Evolutionary conservation across 1,284 basidiomycete genomes (phyloP).

Genomic region (Cystobasidium sp.): DNA sequence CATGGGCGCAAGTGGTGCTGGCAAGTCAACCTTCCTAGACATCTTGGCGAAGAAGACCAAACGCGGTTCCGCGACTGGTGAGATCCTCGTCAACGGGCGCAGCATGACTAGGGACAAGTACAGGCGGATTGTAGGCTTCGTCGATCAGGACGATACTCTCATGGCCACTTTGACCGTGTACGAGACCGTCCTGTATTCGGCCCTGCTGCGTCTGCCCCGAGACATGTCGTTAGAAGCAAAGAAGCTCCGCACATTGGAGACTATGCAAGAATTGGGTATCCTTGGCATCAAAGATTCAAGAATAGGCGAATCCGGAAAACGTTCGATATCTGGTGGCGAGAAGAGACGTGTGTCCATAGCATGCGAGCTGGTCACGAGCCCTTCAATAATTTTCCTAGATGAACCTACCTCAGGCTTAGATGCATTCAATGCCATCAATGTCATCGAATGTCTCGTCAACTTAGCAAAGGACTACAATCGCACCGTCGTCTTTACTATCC

Average conservation of each 20-base stretch:
- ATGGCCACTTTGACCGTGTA: slow-evolving; percentile 97
- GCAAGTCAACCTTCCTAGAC: slow-evolving; percentile 94
- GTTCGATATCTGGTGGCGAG: slow-evolving; percentile 93
- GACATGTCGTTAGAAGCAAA: slow-evolving; percentile 95
- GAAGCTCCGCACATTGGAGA: slow-evolving; percentile 90
- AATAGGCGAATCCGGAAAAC: slow-evolving; percentile 81
- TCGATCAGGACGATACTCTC: slow-evolving; percentile 96
- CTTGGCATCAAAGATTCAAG: slow-evolving; percentile 84
- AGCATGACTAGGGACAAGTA: slow-evolving; percentile 75
- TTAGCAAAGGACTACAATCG: slow-evolving; percentile 87
- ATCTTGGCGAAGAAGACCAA: slow-evolving; percentile 90
- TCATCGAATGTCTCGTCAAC: slow-evolving; percentile 83
- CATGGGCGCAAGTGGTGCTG: slow-evolving; percentile 95
- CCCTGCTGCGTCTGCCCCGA: slow-evolving; percentile 81
- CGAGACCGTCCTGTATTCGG: slow-evolving; percentile 93
- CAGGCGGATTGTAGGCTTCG: slow-evolving; percentile 85
- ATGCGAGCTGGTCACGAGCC: slow-evolving; percentile 96
- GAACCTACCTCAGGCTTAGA: slow-evolving; percentile 85
- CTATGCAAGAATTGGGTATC: slow-evolving; percentile 93
- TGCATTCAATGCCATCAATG: slow-evolving; percentile 92
- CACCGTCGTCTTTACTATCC: slow-evolving; percentile 96
- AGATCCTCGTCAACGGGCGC: slow-evolving; percentile 83
- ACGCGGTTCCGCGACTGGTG: slow-evolving; percentile 74
- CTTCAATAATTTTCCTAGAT: slow-evolving; percentile 92
- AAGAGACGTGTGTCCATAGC: slow-evolving; percentile 95